These are phyloP conservation scores for Vanderwaltozyma polyspora DNA, from an alignment of 805 yeast species.

Conservation along the genomic window DNA sequence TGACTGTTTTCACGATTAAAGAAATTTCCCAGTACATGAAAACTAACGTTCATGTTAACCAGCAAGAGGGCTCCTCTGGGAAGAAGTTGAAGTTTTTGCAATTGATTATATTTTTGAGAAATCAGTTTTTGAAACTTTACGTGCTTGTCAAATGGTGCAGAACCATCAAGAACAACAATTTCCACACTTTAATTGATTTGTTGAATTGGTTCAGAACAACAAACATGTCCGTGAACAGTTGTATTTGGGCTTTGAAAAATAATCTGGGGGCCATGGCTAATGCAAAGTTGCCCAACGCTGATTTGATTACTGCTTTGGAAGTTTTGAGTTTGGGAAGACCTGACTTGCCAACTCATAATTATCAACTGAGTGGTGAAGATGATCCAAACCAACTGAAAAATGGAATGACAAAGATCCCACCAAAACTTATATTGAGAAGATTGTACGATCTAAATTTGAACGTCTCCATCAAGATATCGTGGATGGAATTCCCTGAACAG, in stretches of 20 bases:
- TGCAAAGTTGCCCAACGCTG: constrained; percentile 90
- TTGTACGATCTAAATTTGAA: constrained; percentile 61
- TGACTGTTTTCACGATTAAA: constrained; percentile 24
- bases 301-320: constrained; percentile 75
- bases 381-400: constrained; percentile 1
- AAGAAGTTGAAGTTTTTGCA: constrained; percentile 63
- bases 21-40: constrained; percentile 27
- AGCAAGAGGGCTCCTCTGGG: constrained; percentile 22
- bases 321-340: constrained; percentile 74
- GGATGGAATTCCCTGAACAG: constrained; percentile 51
- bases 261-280: constrained; percentile 50
- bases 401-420: constrained; percentile 30
- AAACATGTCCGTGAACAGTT: constrained; percentile 54
- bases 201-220: constrained; percentile 81
- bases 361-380: constrained; percentile 30
- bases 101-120: constrained; percentile 59
- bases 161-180: constrained; percentile 49
- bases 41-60: constrained; percentile 17
- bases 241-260: constrained; percentile 56
- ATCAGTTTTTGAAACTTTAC: constrained; percentile 73
- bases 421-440: constrained; percentile 47
- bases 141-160: constrained; percentile 84
- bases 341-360: constrained; percentile 52
- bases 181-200: constrained; percentile 69
- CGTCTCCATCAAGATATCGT: constrained; percentile 64